A percentile compares a stretch with the other conserved stretches of the same genome.
phyloP scores from a whole-genome alignment of 2,329 filamentous ascomycete species.

The Penicillium vulpinum region DNA sequence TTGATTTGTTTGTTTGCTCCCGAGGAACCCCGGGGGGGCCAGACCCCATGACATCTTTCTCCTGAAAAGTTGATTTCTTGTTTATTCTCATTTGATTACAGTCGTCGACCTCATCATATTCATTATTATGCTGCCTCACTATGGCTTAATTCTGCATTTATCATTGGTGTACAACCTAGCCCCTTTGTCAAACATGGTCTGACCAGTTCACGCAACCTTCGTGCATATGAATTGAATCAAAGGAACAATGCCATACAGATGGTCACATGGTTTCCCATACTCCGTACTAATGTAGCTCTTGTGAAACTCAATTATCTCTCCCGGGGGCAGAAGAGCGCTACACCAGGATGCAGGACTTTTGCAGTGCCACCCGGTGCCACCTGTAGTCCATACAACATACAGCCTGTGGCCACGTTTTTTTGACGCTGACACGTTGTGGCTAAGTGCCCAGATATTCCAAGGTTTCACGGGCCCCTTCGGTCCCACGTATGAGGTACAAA shows the following conservation, averaged over 20 bases:
- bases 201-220: slow-evolving; percentile 48
- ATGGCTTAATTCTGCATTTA: neutral
- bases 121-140: neutral
- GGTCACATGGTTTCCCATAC: neutral
- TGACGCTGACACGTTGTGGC: slow-evolving; percentile 54
- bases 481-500: slow-evolving; percentile 49
- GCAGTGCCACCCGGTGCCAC: slow-evolving; percentile 13
- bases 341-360: neutral
- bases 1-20: neutral
- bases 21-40: neutral
- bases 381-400: slow-evolving; percentile 47
- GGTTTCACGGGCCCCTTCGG: slow-evolving; percentile 62
- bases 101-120: neutral
- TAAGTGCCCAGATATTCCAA: no score
- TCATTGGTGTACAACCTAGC: slow-evolving; percentile 40
- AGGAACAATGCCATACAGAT: slow-evolving; percentile 48
- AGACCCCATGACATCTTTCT: neutral
- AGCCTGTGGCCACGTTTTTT: slow-evolving; percentile 56
- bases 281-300: slow-evolving; percentile 42
- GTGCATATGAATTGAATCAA: slow-evolving; percentile 48
- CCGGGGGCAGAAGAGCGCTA: slow-evolving; percentile 50
- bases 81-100: neutral
- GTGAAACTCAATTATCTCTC: slow-evolving; percentile 44
- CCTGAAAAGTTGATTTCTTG: neutral
- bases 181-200: slow-evolving; percentile 54